Evolutionary conservation across 441 rosid species (phyloP).

Genomic region (Pelargonium myrrhifolium): DNA sequence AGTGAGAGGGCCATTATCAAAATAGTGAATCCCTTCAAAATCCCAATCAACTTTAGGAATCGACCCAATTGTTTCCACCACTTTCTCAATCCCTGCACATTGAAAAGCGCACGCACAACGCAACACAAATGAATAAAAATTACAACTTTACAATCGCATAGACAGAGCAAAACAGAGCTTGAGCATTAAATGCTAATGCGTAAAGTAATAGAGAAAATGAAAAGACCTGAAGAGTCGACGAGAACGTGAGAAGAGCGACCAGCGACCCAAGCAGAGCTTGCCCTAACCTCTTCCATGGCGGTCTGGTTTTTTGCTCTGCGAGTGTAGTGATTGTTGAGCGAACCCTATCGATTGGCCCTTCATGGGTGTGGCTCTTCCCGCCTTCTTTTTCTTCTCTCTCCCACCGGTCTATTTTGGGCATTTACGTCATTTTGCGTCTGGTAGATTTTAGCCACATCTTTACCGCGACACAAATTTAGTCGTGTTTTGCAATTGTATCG

Average conservation of each 20-base stretch:
- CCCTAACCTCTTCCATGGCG: conserved; percentile 57
- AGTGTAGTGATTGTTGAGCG: not conserved
- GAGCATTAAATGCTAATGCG: not conserved
- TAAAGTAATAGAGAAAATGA: not conserved
- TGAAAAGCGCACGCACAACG: not conserved
- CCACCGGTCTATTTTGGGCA: no score
- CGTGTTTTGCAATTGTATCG: no score
- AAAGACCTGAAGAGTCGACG: conserved; percentile 44
- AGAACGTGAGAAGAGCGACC: conserved; percentile 45
- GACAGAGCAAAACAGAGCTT: not conserved
- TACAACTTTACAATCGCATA: not conserved
- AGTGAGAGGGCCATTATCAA: conserved; percentile 58
- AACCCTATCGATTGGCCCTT: not conserved
- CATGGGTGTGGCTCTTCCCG: no score
- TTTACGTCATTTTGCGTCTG: no score
- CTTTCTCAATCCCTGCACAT: conserved; percentile 52
- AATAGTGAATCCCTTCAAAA: conserved; percentile 75
- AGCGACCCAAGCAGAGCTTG: conserved; percentile 58
- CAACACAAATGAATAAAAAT: not conserved
- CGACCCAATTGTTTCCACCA: conserved; percentile 40
- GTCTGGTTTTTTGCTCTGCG: not conserved
- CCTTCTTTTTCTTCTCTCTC: no score
- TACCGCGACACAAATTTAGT: no score
- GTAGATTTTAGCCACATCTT: no score
- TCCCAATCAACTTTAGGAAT: conserved; percentile 71